A percentile compares a stretch with the other conserved stretches of the same genome.
Conservation (phyloP, 2,329 filamentous ascomycete species). For the Epichloe baconii region DNA sequence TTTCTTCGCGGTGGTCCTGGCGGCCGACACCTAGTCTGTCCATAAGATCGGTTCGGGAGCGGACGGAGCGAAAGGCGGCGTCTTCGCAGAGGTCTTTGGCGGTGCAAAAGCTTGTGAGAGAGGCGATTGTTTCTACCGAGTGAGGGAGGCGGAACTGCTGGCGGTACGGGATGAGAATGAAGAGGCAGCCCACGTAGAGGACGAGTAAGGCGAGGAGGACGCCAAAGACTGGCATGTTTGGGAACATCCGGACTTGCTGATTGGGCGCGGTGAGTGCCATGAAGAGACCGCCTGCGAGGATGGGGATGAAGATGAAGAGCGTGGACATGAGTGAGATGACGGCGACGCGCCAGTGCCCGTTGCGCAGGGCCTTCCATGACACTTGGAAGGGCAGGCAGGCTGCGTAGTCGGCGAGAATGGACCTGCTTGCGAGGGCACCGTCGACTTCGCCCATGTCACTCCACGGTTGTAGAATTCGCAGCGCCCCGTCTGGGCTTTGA, state of each 20-base stretch:
- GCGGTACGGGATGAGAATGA: slow-evolving; percentile 47
- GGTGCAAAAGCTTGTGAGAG: slow-evolving; percentile 65
- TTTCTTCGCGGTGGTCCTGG: slow-evolving; percentile 31
- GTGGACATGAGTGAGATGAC: slow-evolving; percentile 45
- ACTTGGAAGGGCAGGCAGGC: slow-evolving; percentile 50
- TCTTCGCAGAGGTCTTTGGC: slow-evolving; percentile 61
- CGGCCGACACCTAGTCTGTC: slow-evolving; percentile 48
- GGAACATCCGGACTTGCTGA: slow-evolving; percentile 49
- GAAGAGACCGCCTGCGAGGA: slow-evolving; percentile 58
- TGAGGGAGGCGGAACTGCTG: slow-evolving; percentile 57
- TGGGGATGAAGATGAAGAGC: slow-evolving; percentile 48
- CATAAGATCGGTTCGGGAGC: slow-evolving; percentile 54
- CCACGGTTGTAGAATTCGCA: slow-evolving; percentile 59
- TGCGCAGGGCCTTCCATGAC: slow-evolving; percentile 42
- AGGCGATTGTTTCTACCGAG: slow-evolving; percentile 56
- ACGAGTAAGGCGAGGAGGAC: slow-evolving; percentile 58
- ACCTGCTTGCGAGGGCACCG: slow-evolving; percentile 48
- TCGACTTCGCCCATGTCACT: slow-evolving; percentile 42
- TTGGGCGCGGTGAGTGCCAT: slow-evolving; percentile 51
- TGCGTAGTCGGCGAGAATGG: slow-evolving; percentile 58
- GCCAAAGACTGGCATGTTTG: slow-evolving; percentile 61
- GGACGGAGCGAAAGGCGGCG: slow-evolving; percentile 55
- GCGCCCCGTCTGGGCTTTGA: slow-evolving; percentile 50
- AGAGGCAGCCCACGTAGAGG: slow-evolving; percentile 53
- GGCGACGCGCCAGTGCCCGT: slow-evolving; percentile 54